Conservation (phyloP, 108 stramenopile species). For the Bacterosira constricta region DNA sequence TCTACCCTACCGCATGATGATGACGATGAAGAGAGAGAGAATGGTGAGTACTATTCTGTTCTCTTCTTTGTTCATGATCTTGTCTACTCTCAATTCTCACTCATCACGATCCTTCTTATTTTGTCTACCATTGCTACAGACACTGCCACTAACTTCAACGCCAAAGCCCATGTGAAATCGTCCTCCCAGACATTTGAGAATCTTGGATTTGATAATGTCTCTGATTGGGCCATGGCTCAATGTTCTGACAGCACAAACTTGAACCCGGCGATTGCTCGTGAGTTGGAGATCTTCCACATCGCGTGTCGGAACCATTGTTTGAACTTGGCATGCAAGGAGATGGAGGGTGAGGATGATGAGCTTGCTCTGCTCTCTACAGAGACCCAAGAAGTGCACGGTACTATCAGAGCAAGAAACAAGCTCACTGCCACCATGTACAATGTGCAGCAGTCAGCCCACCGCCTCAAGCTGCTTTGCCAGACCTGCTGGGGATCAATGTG, state of each 20-base stretch:
- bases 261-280: no score
- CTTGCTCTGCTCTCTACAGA: background rate
- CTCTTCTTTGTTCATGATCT: no score
- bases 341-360: background rate
- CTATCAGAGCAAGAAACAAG: background rate
- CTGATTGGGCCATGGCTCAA: background rate
- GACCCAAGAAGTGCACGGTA: background rate
- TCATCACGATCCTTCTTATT: background rate
- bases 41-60: no score
- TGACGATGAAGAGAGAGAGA: background rate
- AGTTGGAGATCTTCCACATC: no score
- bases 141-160: constrained; percentile 1
- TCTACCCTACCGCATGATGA: constrained; percentile 1
- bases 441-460: background rate
- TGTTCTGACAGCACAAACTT: background rate
- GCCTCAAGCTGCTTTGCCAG: background rate
- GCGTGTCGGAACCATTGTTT: no score
- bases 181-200: background rate
- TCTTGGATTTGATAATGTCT: background rate
- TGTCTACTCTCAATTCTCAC: background rate
- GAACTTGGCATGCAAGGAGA: no score
- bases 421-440: background rate
- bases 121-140: background rate
- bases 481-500: background rate
- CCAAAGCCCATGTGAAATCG: background rate